Conservation (phyloP, 164 flowering plant species). For the Buxus sempervirens region DNA sequence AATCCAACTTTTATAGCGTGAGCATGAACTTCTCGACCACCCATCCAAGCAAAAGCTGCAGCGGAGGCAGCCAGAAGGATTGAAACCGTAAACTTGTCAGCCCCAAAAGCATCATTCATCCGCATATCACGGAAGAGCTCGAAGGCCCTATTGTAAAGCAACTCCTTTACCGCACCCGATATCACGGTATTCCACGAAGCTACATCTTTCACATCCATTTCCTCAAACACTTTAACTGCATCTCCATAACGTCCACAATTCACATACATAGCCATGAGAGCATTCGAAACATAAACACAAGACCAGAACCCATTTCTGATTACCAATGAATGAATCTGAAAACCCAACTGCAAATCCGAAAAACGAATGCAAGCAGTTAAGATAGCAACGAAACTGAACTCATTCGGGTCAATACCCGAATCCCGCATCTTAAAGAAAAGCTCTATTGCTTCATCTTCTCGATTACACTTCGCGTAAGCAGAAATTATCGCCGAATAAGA, state of each 20-base stretch:
- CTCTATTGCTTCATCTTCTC: slow-evolving; percentile 43
- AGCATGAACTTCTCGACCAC: slow-evolving; percentile 65
- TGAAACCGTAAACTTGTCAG: slow-evolving; percentile 61
- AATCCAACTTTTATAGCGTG: slow-evolving; percentile 61
- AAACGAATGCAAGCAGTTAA: slow-evolving; percentile 64
- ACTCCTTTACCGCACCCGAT: slow-evolving; percentile 49
- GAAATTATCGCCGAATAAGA: slow-evolving; percentile 64
- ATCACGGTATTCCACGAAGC: slow-evolving; percentile 80
- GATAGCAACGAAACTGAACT: slow-evolving; percentile 61
- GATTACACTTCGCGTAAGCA: slow-evolving; percentile 48
- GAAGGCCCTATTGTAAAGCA: slow-evolving; percentile 43
- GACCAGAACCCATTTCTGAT: slow-evolving; percentile 42
- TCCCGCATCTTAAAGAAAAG: slow-evolving; percentile 59
- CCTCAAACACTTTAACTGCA: slow-evolving; percentile 57
- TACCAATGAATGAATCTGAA: slow-evolving; percentile 55
- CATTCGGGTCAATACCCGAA: slow-evolving; percentile 72
- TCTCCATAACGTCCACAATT: slow-evolving; percentile 37
- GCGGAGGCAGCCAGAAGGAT: slow-evolving; percentile 56
- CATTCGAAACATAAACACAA: slow-evolving; percentile 55
- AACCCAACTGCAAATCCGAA: slow-evolving; percentile 44
- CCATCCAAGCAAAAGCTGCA: slow-evolving; percentile 20
- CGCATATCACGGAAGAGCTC: slow-evolving; percentile 53
- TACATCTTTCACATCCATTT: slow-evolving; percentile 59
- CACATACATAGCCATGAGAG: slow-evolving; percentile 57
- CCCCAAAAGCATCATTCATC: slow-evolving; percentile 30